Base-by-base conservation (phyloP, 2,329 filamentous ascomycete genomes). In the Pseudogymnoascus sp. region DNA sequence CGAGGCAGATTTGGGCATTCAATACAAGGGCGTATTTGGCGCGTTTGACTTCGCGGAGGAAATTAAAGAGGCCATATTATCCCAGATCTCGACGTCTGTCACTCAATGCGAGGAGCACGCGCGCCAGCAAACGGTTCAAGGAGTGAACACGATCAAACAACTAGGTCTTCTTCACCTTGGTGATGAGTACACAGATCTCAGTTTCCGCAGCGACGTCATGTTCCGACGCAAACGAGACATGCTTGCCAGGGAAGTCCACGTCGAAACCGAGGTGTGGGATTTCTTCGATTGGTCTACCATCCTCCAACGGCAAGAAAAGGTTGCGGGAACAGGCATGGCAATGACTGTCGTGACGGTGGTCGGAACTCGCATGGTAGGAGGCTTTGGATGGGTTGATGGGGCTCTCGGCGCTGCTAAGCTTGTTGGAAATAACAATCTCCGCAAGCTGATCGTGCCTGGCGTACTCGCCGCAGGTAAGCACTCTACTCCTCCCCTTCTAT, bases 11-110 rank as follows among this genome's bases (percentile, higher is more conserved):
- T 85, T 95, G 36, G 89, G 91, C 42, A 87, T 99, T 14, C 82
- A 87, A 14, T 99, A 99, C 70, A 91, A 90, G 2, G 94, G 94
- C 28, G 74, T 97, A 4, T 86, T 95, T 66, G 85, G 84, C 41
- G 91, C 89, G 1, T 97, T 96, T 77, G 84, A 92, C 67, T 99
- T 95, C 72, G 94, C 94, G 2, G 94, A 99, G 67, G 91, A 96
- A 64, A 80, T 97, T 66, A 96, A 96, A 75, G 82, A 88, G 66
- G 92, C 92, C 3, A 97, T 99, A 88, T 81, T 99, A 12, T 86
- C 92, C 22, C 87, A 92, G 69, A 92, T 99, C 55, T 85, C 92
- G 2, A 83, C 87, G 7, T 88, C 90, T 0, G 92, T 97, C 7
- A 80, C 82, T 3, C 77, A 80, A 36, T 97, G 91, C 70, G 94